A percentile compares a stretch with the other conserved stretches of the same genome.
phyloP scores from a whole-genome alignment of 176 grass and related monocot genomes.

The Phyllostachys edulis region DNA sequence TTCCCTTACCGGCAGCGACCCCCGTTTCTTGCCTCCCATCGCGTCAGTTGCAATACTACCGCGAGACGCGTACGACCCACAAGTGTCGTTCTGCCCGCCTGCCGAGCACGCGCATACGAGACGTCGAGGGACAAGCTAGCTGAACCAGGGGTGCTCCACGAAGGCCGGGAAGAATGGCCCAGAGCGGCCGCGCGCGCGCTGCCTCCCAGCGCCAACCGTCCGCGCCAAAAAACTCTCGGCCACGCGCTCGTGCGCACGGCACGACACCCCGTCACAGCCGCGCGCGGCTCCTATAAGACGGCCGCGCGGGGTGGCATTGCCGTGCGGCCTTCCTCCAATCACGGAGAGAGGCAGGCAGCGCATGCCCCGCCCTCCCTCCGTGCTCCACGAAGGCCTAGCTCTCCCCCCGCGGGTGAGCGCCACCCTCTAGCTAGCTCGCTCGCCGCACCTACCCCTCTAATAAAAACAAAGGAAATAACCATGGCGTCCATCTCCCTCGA shows the following conservation, averaged over 20 bases:
- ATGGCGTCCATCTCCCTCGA: constrained; percentile 74
- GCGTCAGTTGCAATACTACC: too few relatives aligned
- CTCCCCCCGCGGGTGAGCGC: background rate
- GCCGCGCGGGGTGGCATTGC: background rate
- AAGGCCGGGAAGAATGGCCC: background rate
- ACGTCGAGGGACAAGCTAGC: background rate
- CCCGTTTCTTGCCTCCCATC: too few relatives aligned
- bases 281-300: constrained; percentile 18
- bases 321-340: constrained; percentile 16
- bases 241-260: background rate
- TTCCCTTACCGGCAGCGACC: too few relatives aligned
- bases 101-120: background rate
- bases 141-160: background rate
- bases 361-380: constrained; percentile 41
- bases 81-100: too few relatives aligned
- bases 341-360: constrained; percentile 45
- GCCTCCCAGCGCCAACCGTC: background rate
- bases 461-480: background rate
- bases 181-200: background rate
- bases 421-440: background rate
- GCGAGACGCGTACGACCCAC: too few relatives aligned
- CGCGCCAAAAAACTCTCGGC: background rate
- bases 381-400: constrained; percentile 28
- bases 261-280: background rate
- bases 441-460: background rate